phyloP scores from a whole-genome alignment of 257 asterid species.

The Gynochthodes officinalis region DNA sequence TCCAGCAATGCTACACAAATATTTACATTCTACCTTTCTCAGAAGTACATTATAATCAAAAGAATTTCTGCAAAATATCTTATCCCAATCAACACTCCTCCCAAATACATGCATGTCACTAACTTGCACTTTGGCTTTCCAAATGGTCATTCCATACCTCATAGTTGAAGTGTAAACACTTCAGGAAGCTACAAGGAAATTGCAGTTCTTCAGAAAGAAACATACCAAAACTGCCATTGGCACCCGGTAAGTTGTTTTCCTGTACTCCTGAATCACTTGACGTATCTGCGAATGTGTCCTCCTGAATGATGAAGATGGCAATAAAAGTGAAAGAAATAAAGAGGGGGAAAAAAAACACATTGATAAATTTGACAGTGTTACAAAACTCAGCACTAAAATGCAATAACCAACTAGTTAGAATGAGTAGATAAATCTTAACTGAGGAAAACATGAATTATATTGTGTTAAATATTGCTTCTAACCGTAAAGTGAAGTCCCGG shows the following conservation, averaged over 20 bases:
- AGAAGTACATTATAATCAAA: not conserved
- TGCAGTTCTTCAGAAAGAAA: slow-evolving; percentile 12
- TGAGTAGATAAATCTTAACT: not conserved
- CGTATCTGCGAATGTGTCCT: slow-evolving; percentile 88
- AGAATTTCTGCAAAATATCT: not conserved
- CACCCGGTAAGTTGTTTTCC: slow-evolving; percentile 74
- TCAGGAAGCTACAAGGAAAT: not conserved
- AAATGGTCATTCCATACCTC: too few relatives aligned
- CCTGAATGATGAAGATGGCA: slow-evolving; percentile 35
- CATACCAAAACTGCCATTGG: slow-evolving; percentile 90
- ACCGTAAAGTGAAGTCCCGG: not conserved
- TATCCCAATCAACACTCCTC: not conserved
- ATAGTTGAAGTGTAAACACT: not conserved
- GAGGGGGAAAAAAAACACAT: too few relatives aligned
- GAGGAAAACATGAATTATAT: not conserved
- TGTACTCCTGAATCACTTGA: slow-evolving; percentile 89
- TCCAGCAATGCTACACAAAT: not conserved
- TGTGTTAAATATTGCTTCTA: not conserved
- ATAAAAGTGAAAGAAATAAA: not conserved
- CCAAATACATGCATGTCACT: not conserved
- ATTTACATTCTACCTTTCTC: not conserved
- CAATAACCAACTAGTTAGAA: not conserved
- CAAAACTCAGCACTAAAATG: too few relatives aligned
- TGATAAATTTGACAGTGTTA: too few relatives aligned
- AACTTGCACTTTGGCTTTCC: not conserved